Base-by-base conservation (phyloP, 2,329 filamentous ascomycete genomes). In the Apiospora sp. region DNA sequence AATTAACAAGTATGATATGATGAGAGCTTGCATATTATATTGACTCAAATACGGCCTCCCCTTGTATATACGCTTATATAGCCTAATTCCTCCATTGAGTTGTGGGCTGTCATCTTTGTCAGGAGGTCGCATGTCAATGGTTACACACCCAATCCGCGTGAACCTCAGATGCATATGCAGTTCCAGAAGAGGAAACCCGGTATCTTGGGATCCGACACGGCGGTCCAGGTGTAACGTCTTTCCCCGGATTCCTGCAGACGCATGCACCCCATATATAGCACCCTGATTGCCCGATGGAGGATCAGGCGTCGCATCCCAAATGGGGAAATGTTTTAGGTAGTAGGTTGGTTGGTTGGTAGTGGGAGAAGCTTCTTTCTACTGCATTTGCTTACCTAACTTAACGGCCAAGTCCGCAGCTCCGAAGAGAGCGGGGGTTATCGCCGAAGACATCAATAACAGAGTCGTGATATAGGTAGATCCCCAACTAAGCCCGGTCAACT, bases 311-410 rank as follows among this genome's bases (percentile, higher is more conserved):
- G 58, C 58, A 41, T 64, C n/a, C 58, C 58, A n/a, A 41, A 64
- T 64, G 58, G 30, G 58, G 34, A 64, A 64, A 41, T 41, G 37
- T 41, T 41, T 41, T 41, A 41, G 37, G 37, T 41, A 1, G 37
- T 41, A 10, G 37, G 37, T 14, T 10, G 22, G 8, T 14, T 24
- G 12, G 24, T 30, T 61, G 24, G 51, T 7, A 41, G 58, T 22
- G 37, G 58, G 2, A n/a, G 58, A 64, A 64, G 58, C 30, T 64
- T 64, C 58, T 64, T 64, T 64, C 58, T 13, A 41, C 58, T 10
- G 30, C 54, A 61, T 61, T 41, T 41, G 46, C 46, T 49, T 49
- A 49, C 46, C 46, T 49, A 49, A 58, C 19, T 22, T n/a, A n/a
- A 34, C 51, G 24, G 13, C 49, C 49, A 8, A 49, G 24, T n/a